Conservation (phyloP, 1,284 basidiomycete genomes). For the Boletus smithii region DNA sequence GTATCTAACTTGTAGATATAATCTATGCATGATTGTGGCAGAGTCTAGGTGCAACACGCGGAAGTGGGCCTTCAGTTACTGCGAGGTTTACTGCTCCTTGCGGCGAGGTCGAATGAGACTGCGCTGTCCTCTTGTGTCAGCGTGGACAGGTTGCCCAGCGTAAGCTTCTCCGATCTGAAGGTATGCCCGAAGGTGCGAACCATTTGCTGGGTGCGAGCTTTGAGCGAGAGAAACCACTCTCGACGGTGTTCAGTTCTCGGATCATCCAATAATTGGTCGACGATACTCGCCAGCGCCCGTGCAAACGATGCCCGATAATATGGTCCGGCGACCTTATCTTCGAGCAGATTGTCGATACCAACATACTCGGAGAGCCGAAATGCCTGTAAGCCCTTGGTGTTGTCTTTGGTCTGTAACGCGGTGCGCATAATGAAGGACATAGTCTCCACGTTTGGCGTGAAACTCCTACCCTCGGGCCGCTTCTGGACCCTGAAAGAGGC, state of each 20-base stretch:
- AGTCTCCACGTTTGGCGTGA: constrained; percentile 46
- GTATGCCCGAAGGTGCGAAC: constrained; percentile 9
- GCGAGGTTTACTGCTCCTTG: constrained; percentile 29
- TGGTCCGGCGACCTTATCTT: constrained; percentile 6
- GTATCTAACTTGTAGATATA: constrained; percentile 16
- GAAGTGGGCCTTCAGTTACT: constrained; percentile 13
- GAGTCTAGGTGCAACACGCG: constrained; percentile 1
- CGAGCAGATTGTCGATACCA: constrained; percentile 35
- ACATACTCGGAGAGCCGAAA: constrained; percentile 52
- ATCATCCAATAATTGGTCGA: constrained; percentile 21
- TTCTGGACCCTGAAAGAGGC: constrained; percentile 37
- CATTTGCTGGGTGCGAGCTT: constrained; percentile 19
- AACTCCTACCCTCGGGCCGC: constrained; percentile 40
- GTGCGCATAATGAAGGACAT: constrained; percentile 53
- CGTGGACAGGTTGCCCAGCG: constrained; percentile 14
- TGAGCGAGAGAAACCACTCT: constrained; percentile 21
- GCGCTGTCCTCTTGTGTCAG: constrained; percentile 23
- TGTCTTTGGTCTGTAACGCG: constrained; percentile 47
- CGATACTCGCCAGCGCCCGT: constrained; percentile 16
- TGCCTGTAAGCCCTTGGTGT: constrained; percentile 51
- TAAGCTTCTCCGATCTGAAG: constrained; percentile 12
- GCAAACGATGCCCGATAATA: constrained; percentile 33
- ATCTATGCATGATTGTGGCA: constrained; percentile 3
- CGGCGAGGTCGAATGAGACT: constrained; percentile 26
- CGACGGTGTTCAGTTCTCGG: constrained; percentile 16